A percentile compares a stretch with the other conserved stretches of the same genome.
phyloP scores from a whole-genome alignment of 2,329 filamentous ascomycete genomes.

The Clonostachys sp. region DNA sequence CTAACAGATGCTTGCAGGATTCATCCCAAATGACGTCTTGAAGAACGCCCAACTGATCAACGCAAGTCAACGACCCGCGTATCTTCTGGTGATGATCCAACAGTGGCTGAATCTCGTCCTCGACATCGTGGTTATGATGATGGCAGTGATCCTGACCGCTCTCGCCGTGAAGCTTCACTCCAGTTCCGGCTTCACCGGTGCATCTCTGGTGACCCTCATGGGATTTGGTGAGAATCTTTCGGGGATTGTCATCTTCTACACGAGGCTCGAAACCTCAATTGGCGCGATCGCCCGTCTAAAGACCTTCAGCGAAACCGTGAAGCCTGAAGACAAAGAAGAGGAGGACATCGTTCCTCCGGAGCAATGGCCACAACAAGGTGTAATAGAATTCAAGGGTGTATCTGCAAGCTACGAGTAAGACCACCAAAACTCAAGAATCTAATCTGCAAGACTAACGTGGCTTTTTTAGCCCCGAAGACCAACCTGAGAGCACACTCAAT shows the following conservation, averaged over 20 bases:
- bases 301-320: constrained; percentile 14
- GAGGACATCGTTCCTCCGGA: constrained; percentile 8
- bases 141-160: constrained; percentile 38
- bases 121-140: constrained; percentile 37
- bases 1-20: no score
- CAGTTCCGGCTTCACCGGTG: constrained; percentile 26
- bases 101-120: constrained; percentile 49
- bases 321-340: constrained; percentile 8
- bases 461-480: not conserved
- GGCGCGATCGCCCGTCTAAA: constrained; percentile 16
- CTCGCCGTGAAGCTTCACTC: constrained; percentile 34
- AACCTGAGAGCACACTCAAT: not conserved
- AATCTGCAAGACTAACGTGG: not conserved
- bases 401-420: constrained; percentile 23
- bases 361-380: constrained; percentile 22
- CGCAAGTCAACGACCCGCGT: constrained; percentile 48
- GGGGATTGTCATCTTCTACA: constrained; percentile 22
- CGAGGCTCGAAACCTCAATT: constrained; percentile 18
- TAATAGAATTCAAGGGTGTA: constrained; percentile 19
- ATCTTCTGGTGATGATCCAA: constrained; percentile 51
- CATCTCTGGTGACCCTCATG: constrained; percentile 28
- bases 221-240: constrained; percentile 15
- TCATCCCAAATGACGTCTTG: constrained; percentile 23
- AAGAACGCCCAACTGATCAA: constrained; percentile 43
- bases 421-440: not conserved